Base-by-base conservation (phyloP, 129 eudicot species). In the Helianthus tuberosus region DNA sequence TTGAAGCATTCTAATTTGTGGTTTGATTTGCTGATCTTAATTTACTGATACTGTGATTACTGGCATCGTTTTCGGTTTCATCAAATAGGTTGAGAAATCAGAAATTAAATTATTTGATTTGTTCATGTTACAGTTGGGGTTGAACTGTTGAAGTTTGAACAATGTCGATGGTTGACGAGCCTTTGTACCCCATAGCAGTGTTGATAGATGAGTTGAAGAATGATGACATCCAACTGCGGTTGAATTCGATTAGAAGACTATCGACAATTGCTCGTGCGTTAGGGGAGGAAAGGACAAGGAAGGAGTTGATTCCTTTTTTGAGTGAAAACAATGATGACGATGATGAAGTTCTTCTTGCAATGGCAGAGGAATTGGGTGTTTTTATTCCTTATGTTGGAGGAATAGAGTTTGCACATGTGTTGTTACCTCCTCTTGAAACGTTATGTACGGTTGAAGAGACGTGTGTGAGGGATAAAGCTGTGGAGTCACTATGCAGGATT, bases 381-480 rank as follows among this genome's bases (percentile, higher is more conserved):
- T 94, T 94, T 69, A 94, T 94, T 13, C 99, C 99, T 15, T 94
- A 94, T 66, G 97, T 94, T 80, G 99, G 99, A 54, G 99, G 97
- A 15, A 88, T 90, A 60, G 99, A 95, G 69, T 83, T 89, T 82
- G 99, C 97, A 11, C 87, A 91, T 72, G 97, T 91, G 66, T 82
- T 95, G 84, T 89, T 95, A 32, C 97, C 99, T 0, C 97, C 96
- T 75, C 70, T 95, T 65, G 99, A 91, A 82, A 91, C 96, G 58
- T 87, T 91, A 65, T 95, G 97, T 84, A 95, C 94, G 6, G 99
- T 95, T 57, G 99, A 95, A 85, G 99, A 95, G 75, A 95, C 97
- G 11, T 91, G 97, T 77, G 99, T 95, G 53, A 84, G 99, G 86
- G 97, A 95, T 49, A 95, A 91, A 84, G 91, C 99, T 32, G 99